These are phyloP conservation scores for Botrytis aclada DNA, from an alignment of 2,329 filamentous ascomycete genomes.

Conservation along the genomic window DNA sequence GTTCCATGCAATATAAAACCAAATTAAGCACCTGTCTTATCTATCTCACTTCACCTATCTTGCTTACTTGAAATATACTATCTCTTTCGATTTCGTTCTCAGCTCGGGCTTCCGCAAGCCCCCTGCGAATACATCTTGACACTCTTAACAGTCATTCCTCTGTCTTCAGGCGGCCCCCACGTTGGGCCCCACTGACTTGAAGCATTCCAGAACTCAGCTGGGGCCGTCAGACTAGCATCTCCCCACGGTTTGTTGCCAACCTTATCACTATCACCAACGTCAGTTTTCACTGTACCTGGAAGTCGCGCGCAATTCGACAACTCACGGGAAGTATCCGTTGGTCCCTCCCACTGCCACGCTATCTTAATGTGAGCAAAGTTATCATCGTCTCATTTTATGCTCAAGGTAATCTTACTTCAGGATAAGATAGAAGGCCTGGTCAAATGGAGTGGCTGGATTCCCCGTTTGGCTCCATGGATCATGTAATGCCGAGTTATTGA, in stretches of 20 bases:
- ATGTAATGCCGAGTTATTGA: conserved; percentile 43
- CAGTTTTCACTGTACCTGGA: conserved; percentile 12
- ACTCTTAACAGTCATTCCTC: conserved; percentile 27
- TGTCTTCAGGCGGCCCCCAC: conserved; percentile 38
- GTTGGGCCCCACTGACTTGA: conserved; percentile 45
- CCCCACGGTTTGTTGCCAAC: conserved; percentile 47
- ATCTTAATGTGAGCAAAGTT: not conserved
- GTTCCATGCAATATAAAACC: not conserved
- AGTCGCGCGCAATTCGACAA: not conserved
- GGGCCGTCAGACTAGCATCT: conserved; percentile 42
- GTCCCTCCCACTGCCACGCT: conserved; percentile 47
- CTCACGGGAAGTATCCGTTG: conserved; percentile 48
- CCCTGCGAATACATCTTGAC: conserved; percentile 27
- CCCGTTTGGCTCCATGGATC: conserved; percentile 45
- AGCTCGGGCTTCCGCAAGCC: conserved; percentile 17
- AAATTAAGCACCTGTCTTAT: not conserved
- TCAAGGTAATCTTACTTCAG: conserved; percentile 38
- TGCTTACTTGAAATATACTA: not conserved
- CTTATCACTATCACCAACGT: conserved; percentile 39
- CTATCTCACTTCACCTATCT: not conserved
- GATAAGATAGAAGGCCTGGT: conserved; percentile 51
- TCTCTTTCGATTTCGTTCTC: not conserved
- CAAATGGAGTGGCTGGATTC: conserved; percentile 47
- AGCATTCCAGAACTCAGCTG: conserved; percentile 45
- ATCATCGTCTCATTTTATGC: not conserved